Conservation (phyloP, 441 rosid species). For the Rhodomyrtus psidioides region DNA sequence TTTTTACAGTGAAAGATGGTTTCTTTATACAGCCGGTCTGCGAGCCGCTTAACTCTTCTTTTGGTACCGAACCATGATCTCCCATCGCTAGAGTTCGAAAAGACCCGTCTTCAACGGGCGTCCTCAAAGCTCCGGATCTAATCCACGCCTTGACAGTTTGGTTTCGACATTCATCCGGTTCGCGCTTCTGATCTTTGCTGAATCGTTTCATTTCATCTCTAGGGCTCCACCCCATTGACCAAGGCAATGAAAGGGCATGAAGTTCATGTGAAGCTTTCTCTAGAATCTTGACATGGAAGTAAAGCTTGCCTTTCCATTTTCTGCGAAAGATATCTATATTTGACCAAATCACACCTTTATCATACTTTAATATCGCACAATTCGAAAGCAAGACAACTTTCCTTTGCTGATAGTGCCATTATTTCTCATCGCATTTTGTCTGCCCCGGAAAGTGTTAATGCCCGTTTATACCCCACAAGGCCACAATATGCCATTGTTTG, state of each 20-base stretch:
- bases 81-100: not conserved
- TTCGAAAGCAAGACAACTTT: slow-evolving; percentile 29
- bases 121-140: not conserved
- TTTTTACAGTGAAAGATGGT: not conserved
- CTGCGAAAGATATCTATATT: not conserved
- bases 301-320: slow-evolving; percentile 5
- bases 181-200: not conserved
- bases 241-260: not conserved
- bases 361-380: not conserved
- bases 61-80: not conserved
- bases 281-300: slow-evolving; percentile 22
- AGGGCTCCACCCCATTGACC: not conserved
- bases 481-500: not conserved
- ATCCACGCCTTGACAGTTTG: not conserved
- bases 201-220: not conserved
- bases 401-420: not conserved
- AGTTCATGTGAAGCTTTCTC: not conserved
- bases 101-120: not conserved
- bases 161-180: not conserved
- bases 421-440: not conserved
- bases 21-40: not conserved
- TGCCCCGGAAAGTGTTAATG: not conserved
- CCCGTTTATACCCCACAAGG: not conserved
- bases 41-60: not conserved
- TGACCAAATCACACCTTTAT: not conserved